Conservation (phyloP, 495 filamentous ascomycete species). For the Clavariopsis aquatica region DNA sequence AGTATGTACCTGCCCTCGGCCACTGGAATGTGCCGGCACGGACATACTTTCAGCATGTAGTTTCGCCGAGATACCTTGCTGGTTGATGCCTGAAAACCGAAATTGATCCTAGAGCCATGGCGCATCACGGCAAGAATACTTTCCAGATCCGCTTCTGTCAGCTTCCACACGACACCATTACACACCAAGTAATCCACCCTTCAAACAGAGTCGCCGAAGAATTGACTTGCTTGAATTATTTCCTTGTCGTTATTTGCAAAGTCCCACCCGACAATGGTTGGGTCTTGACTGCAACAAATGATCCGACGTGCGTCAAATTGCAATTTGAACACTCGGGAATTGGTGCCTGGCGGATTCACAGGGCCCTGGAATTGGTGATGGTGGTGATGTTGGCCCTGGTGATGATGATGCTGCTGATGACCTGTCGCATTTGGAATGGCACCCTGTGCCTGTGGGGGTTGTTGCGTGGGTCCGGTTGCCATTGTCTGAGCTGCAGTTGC, state of each 20-base stretch:
- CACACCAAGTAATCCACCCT: neutral
- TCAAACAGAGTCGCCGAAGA: conserved; percentile 56
- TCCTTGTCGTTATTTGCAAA: conserved; percentile 88
- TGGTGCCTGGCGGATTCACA: conserved; percentile 21
- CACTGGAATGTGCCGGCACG: too few species aligned
- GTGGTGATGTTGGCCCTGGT: conserved; percentile 37
- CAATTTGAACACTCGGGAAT: conserved; percentile 86
- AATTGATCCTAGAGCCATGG: neutral
- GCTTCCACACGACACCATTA: neutral
- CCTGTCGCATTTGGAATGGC: neutral
- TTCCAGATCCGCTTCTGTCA: neutral
- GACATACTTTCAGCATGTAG: neutral
- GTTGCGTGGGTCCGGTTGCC: conserved; percentile 20
- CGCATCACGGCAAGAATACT: neutral
- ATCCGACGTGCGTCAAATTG: conserved; percentile 95
- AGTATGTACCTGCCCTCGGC: too few species aligned
- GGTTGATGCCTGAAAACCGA: neutral
- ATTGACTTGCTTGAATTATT: conserved; percentile 76
- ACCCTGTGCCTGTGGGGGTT: conserved; percentile 17
- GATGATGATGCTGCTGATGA: conserved; percentile 27
- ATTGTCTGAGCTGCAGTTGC: neutral
- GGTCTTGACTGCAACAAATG: conserved; percentile 89
- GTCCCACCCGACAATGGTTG: conserved; percentile 94
- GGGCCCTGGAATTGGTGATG: conserved; percentile 28
- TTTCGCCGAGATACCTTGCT: neutral